Base-by-base conservation (phyloP, 768 basidiomycete species). In the Trametes coccinea region DNA sequence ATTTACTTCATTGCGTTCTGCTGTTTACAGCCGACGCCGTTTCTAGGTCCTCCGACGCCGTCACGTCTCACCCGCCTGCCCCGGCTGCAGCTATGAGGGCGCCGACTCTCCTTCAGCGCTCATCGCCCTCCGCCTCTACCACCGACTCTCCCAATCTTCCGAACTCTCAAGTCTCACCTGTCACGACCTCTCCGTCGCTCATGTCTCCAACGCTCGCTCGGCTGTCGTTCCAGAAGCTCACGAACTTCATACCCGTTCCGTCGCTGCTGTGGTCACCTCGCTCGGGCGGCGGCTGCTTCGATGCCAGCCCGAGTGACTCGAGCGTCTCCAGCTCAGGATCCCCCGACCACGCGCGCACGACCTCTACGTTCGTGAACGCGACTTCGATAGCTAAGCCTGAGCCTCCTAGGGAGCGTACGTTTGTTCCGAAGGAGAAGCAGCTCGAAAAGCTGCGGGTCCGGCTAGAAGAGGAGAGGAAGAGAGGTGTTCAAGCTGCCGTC, bases 351-450 rank as follows among this genome's bases (percentile, higher is more conserved):
- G 37, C 51, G 3, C 61, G 58, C 10, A 44, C 46, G 39, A 40
- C 37, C 48, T 64, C 63, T 37, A 34, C 61, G 22, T 59, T 65
- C 44, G 60, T 65, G 33, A 64, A 62, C 47, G 53, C 59, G 14
- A 30, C 57, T 52, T 17, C 45, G 27, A 54, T 29, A 29, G 34
- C 53, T 53, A 50, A 39, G 49, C 53, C 45, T 27, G 46, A 57
- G 62, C 22, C 53, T 13, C 22, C 63, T 14, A 67, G 75, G 62
- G 73, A 74, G 59, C 60, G 63, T n/a, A 63, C 60, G 10, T 89
- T 78, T 69, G 85, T 89, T 49, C 79, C 85, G 30, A 87, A 82
- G 70, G 81, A 86, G 67, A 81, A 77, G 64, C 91, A 93, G 72
- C 72, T 92, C 66, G 82, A 83, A 70, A 85, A 82, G 73, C 74